Evolutionary conservation across 164 flowering plant species (phyloP), one percentile per base, ranked within the genome.

Genomic region (Chimonanthus praecox): DNA sequence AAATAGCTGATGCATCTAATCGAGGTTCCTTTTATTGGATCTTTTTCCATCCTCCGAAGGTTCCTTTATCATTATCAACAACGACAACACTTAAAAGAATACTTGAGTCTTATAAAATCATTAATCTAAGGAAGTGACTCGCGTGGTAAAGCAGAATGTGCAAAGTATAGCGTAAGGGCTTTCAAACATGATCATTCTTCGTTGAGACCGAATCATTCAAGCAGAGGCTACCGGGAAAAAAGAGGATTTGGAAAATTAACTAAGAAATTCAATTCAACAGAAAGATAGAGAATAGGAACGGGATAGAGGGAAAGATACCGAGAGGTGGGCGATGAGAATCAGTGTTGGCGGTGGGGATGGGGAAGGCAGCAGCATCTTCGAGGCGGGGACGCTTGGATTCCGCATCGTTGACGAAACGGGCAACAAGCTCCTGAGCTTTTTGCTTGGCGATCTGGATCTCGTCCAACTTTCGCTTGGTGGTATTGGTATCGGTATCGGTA

Each of bases 361-460:
- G 49, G 33, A 33, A 79, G 48, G 10, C 86, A 80, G 72, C 81
- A 78, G 49, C 64, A 74, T 84, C 84, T n/a, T 93, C 99, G 64
- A 84, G 80, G 73, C 92, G 86, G 54, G 93, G 85, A 4, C 94
- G 89, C 82, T 92, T 94, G 2, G 88, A 88, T 45, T 89, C 98
- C 11, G 85, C 85, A 78, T 73, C 82, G 73, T 73, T 84, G 69
- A 87, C 75, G 49, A 91, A 78, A 13, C 97, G 88, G 74, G 95
- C 89, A 0, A 94, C 98, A 79, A 93, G 89, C 85, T 91, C 94
- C 83, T 93, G 95, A 0, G 92, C 98, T 7, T 84, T 81, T 78
- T 88, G 94, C 84, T 93, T 93, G 8, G 97, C 97, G 13, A 81
- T 70, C 84, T 86, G 88, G 87, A 91, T 78, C 73, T 87, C 95